Evolutionary conservation across 192 early-diverging fungal species (phyloP).

Genomic region (Lobosporangium transversale): DNA sequence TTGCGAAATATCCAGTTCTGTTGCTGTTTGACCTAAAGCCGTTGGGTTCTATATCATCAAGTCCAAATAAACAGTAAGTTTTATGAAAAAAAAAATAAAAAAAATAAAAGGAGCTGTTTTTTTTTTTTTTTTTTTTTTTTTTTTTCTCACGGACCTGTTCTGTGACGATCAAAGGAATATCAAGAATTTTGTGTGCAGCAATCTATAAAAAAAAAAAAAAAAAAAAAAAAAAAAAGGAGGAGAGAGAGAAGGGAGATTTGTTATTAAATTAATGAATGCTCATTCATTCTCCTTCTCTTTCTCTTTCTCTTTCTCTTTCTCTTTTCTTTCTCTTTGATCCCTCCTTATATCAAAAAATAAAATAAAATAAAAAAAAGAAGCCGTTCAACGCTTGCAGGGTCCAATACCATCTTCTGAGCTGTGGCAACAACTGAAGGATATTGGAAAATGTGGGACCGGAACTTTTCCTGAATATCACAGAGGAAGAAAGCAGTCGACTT

Average conservation of each 20-base stretch:
- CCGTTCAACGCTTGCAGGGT: neutral
- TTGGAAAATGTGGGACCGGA: conserved; percentile 80
- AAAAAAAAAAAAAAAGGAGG: neutral
- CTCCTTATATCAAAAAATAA: too few species aligned
- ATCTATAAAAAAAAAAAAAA: conserved; percentile 55
- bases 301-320: too few species aligned
- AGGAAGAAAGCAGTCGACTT: conserved; percentile 85
- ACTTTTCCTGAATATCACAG: conserved; percentile 93
- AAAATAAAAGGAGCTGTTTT: too few species aligned
- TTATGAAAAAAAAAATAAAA: neutral
- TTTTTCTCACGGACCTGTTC: conserved; percentile 75
- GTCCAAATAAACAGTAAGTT: neutral
- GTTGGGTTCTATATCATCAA: conserved; percentile 52
- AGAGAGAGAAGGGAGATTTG: too few species aligned
- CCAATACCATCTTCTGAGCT: conserved; percentile 84
- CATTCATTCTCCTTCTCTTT: too few species aligned
- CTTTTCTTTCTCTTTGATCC: too few species aligned
- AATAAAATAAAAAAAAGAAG: too few species aligned
- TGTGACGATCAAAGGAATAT: conserved; percentile 89
- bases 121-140: neutral
- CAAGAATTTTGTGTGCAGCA: conserved; percentile 74
- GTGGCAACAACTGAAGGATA: conserved; percentile 84
- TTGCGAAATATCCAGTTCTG: conserved; percentile 76
- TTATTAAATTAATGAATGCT: too few species aligned
- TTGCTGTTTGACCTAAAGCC: conserved; percentile 78